Conservation (phyloP, 75 land plant species). For the Cunninghamia lanceolata region DNA sequence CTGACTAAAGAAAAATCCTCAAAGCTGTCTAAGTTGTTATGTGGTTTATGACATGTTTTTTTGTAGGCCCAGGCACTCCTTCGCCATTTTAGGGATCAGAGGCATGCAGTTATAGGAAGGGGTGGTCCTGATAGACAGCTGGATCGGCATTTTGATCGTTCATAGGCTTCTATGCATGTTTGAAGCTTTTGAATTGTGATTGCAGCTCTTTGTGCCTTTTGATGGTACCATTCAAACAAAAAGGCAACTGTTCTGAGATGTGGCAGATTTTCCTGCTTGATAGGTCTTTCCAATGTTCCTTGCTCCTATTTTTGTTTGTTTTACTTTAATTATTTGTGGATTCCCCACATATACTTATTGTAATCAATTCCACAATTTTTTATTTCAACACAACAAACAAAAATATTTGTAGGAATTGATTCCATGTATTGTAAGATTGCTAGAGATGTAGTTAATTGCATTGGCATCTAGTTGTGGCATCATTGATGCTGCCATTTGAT, state of each 20-base stretch:
- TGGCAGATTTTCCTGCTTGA: not conserved
- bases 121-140: conserved; percentile 6
- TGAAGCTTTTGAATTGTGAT: not conserved
- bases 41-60: not conserved
- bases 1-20: not conserved
- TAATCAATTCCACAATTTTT: conserved; percentile 3
- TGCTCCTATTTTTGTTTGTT: not conserved
- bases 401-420: conserved; percentile 2
- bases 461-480: not conserved
- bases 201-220: conserved; percentile 1
- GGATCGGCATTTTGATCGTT: conserved; percentile 2
- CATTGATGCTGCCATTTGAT: not conserved
- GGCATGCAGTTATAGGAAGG: conserved; percentile 49
- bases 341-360: not conserved
- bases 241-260: not conserved
- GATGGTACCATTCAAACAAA: not conserved
- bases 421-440: not conserved
- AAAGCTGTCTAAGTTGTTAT: conserved; percentile 6
- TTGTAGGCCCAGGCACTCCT: conserved; percentile 80
- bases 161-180: not conserved
- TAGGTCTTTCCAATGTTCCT: conserved; percentile 3
- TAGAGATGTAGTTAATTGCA: conserved; percentile 5
- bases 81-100: conserved; percentile 78
- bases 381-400: conserved; percentile 4
- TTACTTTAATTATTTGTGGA: not conserved